phyloP scores from a whole-genome alignment of 306 rosid genomes.

The Acacia crassicarpa region DNA sequence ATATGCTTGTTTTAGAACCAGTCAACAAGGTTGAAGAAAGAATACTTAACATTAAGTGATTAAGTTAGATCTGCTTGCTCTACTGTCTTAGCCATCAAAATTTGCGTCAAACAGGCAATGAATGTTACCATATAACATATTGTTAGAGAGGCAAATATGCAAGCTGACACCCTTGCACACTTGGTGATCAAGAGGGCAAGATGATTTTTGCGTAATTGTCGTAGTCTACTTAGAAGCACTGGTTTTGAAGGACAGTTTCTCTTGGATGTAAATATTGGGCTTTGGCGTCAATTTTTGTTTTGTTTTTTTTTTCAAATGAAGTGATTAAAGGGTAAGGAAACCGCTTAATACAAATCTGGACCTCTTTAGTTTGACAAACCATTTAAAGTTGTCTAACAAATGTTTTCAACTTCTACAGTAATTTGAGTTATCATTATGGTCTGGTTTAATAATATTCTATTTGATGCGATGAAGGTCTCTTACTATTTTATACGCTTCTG shows the following conservation, averaged over 20 bases:
- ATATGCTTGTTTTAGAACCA: not conserved
- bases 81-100: not conserved
- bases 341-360: conserved; percentile 4
- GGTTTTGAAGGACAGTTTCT: not conserved
- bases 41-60: not conserved
- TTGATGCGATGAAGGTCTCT: conserved; percentile 19
- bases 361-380: not conserved
- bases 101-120: not conserved
- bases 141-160: not conserved
- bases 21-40: conserved; percentile 26
- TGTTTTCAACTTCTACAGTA: not conserved
- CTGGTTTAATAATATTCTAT: conserved; percentile 8
- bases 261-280: not conserved
- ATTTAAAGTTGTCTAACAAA: not conserved
- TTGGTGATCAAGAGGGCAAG: not conserved
- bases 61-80: not conserved
- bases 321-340: not conserved
- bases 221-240: not conserved
- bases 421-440: not conserved
- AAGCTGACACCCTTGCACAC: not conserved
- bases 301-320: not conserved
- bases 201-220: not conserved
- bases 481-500: conserved; percentile 34
- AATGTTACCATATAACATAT: not conserved
- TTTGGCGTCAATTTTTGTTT: too few species aligned